Percentiles rank a stretch among this genome's conserved stretches.
These are phyloP conservation scores for Diutina scorzettiae DNA, from an alignment of 1,139 yeast species.

Conservation along the genomic window DNA sequence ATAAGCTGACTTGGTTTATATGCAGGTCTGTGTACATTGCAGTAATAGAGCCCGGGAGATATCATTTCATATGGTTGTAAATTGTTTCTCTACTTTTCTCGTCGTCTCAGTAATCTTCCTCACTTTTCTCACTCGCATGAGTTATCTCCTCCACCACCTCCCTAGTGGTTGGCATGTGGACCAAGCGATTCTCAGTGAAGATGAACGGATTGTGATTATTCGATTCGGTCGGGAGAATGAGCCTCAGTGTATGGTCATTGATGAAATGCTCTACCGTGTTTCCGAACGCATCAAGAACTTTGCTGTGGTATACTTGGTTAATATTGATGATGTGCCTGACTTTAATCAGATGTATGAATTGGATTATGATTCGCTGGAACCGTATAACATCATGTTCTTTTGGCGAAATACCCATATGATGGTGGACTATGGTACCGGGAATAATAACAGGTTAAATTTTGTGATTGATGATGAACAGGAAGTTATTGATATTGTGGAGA, in stretches of 20 bases:
- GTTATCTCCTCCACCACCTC: slow-evolving; percentile 63
- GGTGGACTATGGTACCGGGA: slow-evolving; percentile 98
- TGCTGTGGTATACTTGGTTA: slow-evolving; percentile 81
- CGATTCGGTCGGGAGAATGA: slow-evolving; percentile 79
- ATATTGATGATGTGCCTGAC: slow-evolving; percentile 80
- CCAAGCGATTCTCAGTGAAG: slow-evolving; percentile 81
- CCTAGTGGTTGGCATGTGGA: slow-evolving; percentile 93
- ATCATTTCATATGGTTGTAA: too few species aligned
- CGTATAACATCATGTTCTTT: slow-evolving; percentile 88
- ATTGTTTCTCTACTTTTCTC: too few species aligned
- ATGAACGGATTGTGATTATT: slow-evolving; percentile 75
- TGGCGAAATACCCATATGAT: slow-evolving; percentile 91
- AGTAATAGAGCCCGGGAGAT: too few species aligned
- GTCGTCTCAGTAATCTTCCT: too few species aligned
- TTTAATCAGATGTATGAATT: slow-evolving; percentile 89
- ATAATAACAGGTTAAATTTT: slow-evolving; percentile 87
- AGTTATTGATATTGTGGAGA: slow-evolving; percentile 80
- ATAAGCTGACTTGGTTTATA: too few species aligned
- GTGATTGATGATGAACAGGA: slow-evolving; percentile 72
- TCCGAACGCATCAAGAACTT: slow-evolving; percentile 82
- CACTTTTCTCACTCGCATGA: background rate
- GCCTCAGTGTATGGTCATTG: slow-evolving; percentile 80
- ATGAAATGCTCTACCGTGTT: slow-evolving; percentile 65
- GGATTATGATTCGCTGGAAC: slow-evolving; percentile 42
- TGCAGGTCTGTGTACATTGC: too few species aligned